Base-by-base conservation (phyloP, 164 flowering plant genomes). In the Berberis vulgaris region DNA sequence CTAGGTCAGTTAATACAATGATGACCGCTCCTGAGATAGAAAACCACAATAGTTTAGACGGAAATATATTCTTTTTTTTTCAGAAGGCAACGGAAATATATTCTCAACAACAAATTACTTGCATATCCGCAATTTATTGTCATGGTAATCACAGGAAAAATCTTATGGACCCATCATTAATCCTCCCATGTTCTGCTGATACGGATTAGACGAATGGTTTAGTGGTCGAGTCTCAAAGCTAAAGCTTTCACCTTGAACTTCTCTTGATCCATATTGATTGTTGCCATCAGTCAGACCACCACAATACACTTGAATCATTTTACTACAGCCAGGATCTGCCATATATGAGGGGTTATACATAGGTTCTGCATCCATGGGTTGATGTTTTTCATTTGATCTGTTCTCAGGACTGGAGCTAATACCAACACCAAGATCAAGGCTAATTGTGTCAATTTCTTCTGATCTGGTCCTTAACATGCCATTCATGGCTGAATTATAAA, bases 371-470 rank as follows among this genome's bases (percentile, higher is more conserved):
- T 67, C 75, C 47, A 65, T 43, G 2, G 66, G 40, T 60, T 63
- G 72, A 41, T 66, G 77, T 67, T 67, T 83, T 61, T 77, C 84
- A 60, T 65, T 72, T 9, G 71, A 64, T 71, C 79, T 74, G 56
- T 76, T 80, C 47, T 84, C 89, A 65, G 80, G 60, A 56, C 75
- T 76, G 47, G 78, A 74, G 68, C 68, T 73, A 26, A 85, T 81
- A 38, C 94, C 98, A 68, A 90, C 92, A 3, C 94, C 97, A 55
- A 93, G 89, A 77, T 90, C 85, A 57, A 93, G 96, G 78, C 96
- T 84, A 47, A 93, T 73, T 12, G 83, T 54, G 53, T 80, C 79
- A 54, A 44, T 68, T 56, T 81, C 88, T 63, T 76, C 86, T 41
- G 76, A 60, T 65, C 72, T 73, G 41, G 72, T 62, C 69, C 82